Conservation (phyloP, 495 filamentous ascomycete genomes). For the Trichoderma gamsii region DNA sequence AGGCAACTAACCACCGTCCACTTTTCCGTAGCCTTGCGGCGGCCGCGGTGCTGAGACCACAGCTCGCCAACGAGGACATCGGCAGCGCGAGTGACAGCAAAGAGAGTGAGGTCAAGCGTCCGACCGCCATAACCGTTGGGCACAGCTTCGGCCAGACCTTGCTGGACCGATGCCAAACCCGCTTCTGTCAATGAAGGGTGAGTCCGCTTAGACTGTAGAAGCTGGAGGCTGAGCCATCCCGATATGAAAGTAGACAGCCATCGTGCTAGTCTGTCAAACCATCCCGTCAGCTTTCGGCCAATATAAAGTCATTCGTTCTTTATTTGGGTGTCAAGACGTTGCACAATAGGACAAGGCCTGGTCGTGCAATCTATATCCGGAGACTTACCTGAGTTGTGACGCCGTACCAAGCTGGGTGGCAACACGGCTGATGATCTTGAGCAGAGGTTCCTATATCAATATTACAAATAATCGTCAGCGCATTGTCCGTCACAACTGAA, state of each 20-base stretch:
- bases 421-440: conserved; percentile 10
- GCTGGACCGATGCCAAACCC: background rate
- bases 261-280: conserved; percentile 33
- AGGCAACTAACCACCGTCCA: conserved; percentile 41
- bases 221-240: conserved; percentile 43
- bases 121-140: conserved; percentile 52
- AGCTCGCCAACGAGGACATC: conserved; percentile 63
- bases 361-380: background rate
- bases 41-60: conserved; percentile 49
- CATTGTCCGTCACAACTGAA: background rate
- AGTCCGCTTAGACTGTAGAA: conserved; percentile 40
- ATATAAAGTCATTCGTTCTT: background rate
- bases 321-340: background rate
- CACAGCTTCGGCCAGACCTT: background rate
- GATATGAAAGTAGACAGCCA: conserved; percentile 46
- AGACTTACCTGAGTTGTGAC: conserved; percentile 8
- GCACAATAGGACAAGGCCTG: background rate
- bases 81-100: conserved; percentile 66
- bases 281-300: conserved; percentile 1
- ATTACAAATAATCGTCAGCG: conserved; percentile 4
- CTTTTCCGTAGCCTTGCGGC: conserved; percentile 31
- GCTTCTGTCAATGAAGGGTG: conserved; percentile 18
- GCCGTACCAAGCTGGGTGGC: background rate
- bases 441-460: conserved; percentile 9
- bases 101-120: conserved; percentile 82